Percentiles rank a stretch among this genome's conserved stretches.
Conservation (phyloP, 305 asterid species). For the Fraxinus albicans region DNA sequence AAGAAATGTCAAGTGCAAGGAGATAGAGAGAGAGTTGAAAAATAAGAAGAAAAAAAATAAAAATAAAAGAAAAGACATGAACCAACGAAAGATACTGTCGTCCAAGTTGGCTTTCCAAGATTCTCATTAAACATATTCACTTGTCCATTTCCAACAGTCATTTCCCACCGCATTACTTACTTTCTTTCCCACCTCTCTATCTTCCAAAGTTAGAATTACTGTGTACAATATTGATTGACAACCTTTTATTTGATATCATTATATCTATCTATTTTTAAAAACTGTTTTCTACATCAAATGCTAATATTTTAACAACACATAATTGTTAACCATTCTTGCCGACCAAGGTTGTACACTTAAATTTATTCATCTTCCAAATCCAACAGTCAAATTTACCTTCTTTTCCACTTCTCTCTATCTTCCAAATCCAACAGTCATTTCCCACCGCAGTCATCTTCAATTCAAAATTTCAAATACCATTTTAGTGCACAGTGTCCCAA, state of each 20-base stretch:
- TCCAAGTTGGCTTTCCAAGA: slow-evolving; percentile 37
- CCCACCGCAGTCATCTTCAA: slow-evolving; percentile 29
- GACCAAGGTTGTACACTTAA: too few relatives aligned
- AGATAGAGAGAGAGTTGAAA: neutral
- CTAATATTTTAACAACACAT: too few relatives aligned
- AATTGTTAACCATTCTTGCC: too few relatives aligned
- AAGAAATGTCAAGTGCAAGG: neutral
- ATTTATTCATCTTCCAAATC: too few relatives aligned
- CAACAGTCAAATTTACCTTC: too few relatives aligned
- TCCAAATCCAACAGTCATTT: slow-evolving; percentile 27
- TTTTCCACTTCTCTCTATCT: neutral
- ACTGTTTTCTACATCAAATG: too few relatives aligned
- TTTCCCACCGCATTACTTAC: neutral
- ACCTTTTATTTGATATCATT: too few relatives aligned
- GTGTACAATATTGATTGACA: too few relatives aligned
- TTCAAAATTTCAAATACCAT: slow-evolving; percentile 55
- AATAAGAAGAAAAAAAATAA: neutral
- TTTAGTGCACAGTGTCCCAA: slow-evolving; percentile 34
- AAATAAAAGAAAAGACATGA: neutral
- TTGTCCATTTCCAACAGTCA: slow-evolving; percentile 31
- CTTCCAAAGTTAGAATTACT: neutral
- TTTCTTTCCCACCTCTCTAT: neutral
- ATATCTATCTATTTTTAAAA: too few relatives aligned
- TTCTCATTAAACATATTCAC: slow-evolving; percentile 27
- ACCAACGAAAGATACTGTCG: slow-evolving; percentile 25